Percentiles rank a stretch among this genome's conserved stretches.
phyloP scores from a whole-genome alignment of 768 basidiomycete genomes.

The Leucocoprinus sp. region DNA sequence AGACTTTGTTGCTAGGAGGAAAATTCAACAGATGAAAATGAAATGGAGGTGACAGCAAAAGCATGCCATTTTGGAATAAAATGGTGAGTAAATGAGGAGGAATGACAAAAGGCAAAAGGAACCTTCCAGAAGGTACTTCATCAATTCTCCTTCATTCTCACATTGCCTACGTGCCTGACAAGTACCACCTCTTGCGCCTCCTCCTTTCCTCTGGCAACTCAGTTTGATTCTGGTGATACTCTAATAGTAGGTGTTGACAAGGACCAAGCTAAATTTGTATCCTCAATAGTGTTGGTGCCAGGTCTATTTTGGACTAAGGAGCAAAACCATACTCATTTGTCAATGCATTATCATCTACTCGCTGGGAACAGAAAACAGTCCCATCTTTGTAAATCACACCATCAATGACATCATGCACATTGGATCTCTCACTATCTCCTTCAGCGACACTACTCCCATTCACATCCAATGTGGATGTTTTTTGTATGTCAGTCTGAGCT shows the following conservation, averaged over 20 bases:
- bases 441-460: slow-evolving; percentile 2
- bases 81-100: too few relatives aligned
- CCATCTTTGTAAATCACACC: slow-evolving; percentile 60
- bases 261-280: slow-evolving; percentile 18
- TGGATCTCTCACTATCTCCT: slow-evolving; percentile 5
- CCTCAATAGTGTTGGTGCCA: background rate
- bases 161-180: slow-evolving; percentile 1
- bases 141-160: slow-evolving; percentile 19
- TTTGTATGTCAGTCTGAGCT: slow-evolving; percentile 60
- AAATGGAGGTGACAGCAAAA: too few relatives aligned
- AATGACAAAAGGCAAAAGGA: too few relatives aligned
- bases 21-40: too few relatives aligned
- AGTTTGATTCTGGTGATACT: slow-evolving; percentile 58
- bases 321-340: slow-evolving; percentile 53
- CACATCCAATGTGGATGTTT: slow-evolving; percentile 21
- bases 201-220: slow-evolving; percentile 26
- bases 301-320: slow-evolving; percentile 21
- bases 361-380: slow-evolving; percentile 21
- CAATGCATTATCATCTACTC: slow-evolving; percentile 72
- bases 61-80: too few relatives aligned
- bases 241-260: slow-evolving; percentile 55
- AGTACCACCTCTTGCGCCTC: slow-evolving; percentile 3
- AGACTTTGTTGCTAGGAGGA: too few relatives aligned
- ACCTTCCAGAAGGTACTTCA: too few relatives aligned
- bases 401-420: slow-evolving; percentile 25